phyloP scores from a whole-genome alignment of 306 rosid species.

The Sesbania bispinosa region DNA sequence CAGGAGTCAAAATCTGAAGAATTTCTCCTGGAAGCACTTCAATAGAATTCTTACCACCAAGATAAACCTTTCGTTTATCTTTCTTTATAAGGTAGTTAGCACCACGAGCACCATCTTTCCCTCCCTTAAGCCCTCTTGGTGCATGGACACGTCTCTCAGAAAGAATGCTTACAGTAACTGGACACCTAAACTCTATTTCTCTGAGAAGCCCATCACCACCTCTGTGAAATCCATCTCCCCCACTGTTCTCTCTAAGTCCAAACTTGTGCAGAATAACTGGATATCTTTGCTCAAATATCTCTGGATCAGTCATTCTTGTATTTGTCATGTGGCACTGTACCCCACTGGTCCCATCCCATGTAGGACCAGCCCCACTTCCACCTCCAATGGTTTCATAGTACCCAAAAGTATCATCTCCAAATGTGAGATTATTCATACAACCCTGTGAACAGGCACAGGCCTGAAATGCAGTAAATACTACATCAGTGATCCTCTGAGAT shows the following conservation, averaged over 20 bases:
- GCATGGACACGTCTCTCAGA: constrained; percentile 92
- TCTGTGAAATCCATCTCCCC: constrained; percentile 69
- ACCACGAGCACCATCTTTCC: constrained; percentile 72
- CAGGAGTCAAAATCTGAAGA: constrained; percentile 87
- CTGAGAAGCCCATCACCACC: constrained; percentile 90
- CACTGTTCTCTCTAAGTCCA: constrained; percentile 72
- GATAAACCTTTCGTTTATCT: constrained; percentile 64
- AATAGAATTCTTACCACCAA: constrained; percentile 85
- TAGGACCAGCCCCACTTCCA: constrained; percentile 93
- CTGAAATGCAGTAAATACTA: constrained; percentile 81
- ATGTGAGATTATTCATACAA: constrained; percentile 95
- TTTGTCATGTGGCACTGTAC: constrained; percentile 97
- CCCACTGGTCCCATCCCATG: constrained; percentile 93
- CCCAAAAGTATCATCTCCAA: constrained; percentile 90
- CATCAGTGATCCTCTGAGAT: constrained; percentile 93
- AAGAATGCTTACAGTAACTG: constrained; percentile 73
- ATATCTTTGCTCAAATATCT: constrained; percentile 90
- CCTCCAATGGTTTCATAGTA: constrained; percentile 98
- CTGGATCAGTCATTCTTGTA: constrained; percentile 91
- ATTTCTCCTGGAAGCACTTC: constrained; percentile 70
- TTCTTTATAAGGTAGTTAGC: constrained; percentile 68
- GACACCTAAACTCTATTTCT: constrained; percentile 82
- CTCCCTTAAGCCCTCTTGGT: constrained; percentile 88
- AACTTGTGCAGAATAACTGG: constrained; percentile 80
- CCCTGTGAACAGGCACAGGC: constrained; percentile 99